Evolutionary conservation across 2,329 filamentous ascomycete genomes (phyloP).

Genomic region (Emmonsiellopsis sp.): DNA sequence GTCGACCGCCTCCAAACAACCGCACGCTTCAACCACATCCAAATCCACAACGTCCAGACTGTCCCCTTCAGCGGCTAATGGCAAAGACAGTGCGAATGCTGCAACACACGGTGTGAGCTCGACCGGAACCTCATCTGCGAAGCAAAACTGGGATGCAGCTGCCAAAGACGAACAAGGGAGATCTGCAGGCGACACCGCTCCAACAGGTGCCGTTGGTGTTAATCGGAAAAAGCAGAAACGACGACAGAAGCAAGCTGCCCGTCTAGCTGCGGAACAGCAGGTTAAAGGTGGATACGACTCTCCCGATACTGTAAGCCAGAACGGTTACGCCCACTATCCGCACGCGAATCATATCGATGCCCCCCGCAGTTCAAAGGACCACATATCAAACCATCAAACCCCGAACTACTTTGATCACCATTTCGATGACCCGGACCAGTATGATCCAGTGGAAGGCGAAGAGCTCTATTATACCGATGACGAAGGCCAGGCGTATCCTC

Average conservation of each 20-base stretch:
- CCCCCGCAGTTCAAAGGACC: conserved; percentile 7
- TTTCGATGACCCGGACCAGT: conserved; percentile 26
- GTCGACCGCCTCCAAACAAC: conserved; percentile 7
- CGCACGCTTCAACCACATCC: conserved; percentile 2
- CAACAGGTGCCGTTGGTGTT: conserved; percentile 31
- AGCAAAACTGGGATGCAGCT: conserved; percentile 7
- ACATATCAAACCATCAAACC: conserved; percentile 15
- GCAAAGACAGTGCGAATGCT: background rate
- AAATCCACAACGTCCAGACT: conserved; percentile 6
- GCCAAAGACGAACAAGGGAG: background rate
- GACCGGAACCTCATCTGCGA: conserved; percentile 17
- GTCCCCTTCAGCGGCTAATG: conserved; percentile 4
- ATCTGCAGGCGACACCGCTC: conserved; percentile 1
- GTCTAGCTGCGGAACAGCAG: conserved; percentile 51
- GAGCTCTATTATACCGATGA: conserved; percentile 50
- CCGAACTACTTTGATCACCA: conserved; percentile 23
- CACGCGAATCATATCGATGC: conserved; percentile 4
- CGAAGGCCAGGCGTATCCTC: conserved; percentile 32
- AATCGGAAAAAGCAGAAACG: conserved; percentile 96
- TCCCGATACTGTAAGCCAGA: conserved; percentile 22
- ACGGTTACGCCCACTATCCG: conserved; percentile 24
- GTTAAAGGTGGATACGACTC: conserved; percentile 21
- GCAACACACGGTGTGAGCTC: conserved; percentile 16
- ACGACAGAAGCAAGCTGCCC: conserved; percentile 71
- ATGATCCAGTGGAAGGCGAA: conserved; percentile 43